Evolutionary conservation across 352 stramenopile species (phyloP).

Genomic region (Globisporangium polare): DNA sequence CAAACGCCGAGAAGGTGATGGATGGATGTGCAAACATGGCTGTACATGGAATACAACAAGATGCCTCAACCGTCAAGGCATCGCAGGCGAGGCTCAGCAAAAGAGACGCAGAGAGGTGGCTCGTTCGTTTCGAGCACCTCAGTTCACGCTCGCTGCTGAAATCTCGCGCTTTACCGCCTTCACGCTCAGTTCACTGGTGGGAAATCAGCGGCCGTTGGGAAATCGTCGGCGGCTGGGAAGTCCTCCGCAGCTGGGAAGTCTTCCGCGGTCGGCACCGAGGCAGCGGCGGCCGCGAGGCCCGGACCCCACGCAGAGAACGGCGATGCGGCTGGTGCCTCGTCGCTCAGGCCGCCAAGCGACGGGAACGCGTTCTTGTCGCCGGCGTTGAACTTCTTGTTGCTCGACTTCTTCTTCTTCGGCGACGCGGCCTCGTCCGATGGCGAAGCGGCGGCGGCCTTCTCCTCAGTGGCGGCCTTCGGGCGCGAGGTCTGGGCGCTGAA

Average conservation of each 20-base stretch:
- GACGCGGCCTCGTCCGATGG: constrained; percentile 34
- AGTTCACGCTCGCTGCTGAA: neutral
- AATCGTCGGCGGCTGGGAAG: constrained; percentile 38
- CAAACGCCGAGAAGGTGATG: neutral
- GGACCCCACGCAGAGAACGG: constrained; percentile 48
- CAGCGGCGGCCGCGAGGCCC: constrained; percentile 39
- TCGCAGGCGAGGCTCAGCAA: neutral
- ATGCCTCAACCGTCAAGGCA: neutral
- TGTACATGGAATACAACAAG: constrained; percentile 4
- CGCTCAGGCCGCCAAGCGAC: constrained; percentile 54
- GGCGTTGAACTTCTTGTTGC: constrained; percentile 82
- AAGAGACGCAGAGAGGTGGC: neutral
- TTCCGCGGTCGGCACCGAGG: constrained; percentile 25
- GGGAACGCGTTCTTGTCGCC: constrained; percentile 77
- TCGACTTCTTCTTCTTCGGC: constrained; percentile 71
- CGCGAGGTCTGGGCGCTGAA: constrained; percentile 68
- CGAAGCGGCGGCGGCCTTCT: constrained; percentile 26
- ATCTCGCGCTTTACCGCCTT: constrained; percentile 8
- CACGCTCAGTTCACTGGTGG: constrained; percentile 33
- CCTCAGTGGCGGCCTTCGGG: constrained; percentile 20
- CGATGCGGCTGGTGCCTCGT: constrained; percentile 24
- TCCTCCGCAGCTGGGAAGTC: constrained; percentile 34
- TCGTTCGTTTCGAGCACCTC: neutral
- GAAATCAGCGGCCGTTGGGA: constrained; percentile 25
- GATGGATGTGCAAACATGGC: constrained; percentile 1